A percentile compares a stretch with the other conserved stretches of the same genome.
Conservation (phyloP, 495 filamentous ascomycete genomes). For the Trichoderma erinaceum region DNA sequence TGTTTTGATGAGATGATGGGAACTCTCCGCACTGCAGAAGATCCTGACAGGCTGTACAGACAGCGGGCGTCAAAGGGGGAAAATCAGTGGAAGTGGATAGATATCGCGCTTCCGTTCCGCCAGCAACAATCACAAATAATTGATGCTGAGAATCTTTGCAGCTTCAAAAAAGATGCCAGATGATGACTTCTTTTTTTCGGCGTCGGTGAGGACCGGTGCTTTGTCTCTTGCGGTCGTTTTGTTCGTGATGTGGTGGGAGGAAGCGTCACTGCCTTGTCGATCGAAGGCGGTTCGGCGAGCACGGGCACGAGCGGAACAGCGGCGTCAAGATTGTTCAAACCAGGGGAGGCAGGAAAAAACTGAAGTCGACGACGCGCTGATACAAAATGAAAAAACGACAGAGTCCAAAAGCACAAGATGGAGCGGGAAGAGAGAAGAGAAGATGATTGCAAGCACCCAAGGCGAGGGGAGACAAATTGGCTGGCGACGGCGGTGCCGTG, state of each 20-base stretch:
- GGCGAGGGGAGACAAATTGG: conserved; percentile 29
- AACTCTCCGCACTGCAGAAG: conserved; percentile 18
- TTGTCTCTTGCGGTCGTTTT: neutral
- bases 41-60: conserved; percentile 4
- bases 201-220: neutral
- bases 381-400: neutral
- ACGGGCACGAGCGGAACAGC: conserved; percentile 1
- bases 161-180: neutral
- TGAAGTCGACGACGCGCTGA: conserved; percentile 1
- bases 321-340: neutral
- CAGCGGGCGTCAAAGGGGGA: conserved; percentile 2
- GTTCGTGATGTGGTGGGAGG: neutral
- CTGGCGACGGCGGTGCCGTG: conserved; percentile 31
- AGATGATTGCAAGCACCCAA: conserved; percentile 32
- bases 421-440: conserved; percentile 33
- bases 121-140: neutral
- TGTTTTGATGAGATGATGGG: conserved; percentile 23
- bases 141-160: neutral
- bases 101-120: neutral
- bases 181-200: neutral
- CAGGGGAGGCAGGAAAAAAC: neutral
- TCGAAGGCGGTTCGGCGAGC: conserved; percentile 3
- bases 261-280: conserved; percentile 9
- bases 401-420: conserved; percentile 28
- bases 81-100: neutral